A percentile compares a stretch with the other conserved stretches of the same genome.
phyloP scores from a whole-genome alignment of 495 filamentous ascomycete genomes.

The Trichoderma parareesei region DNA sequence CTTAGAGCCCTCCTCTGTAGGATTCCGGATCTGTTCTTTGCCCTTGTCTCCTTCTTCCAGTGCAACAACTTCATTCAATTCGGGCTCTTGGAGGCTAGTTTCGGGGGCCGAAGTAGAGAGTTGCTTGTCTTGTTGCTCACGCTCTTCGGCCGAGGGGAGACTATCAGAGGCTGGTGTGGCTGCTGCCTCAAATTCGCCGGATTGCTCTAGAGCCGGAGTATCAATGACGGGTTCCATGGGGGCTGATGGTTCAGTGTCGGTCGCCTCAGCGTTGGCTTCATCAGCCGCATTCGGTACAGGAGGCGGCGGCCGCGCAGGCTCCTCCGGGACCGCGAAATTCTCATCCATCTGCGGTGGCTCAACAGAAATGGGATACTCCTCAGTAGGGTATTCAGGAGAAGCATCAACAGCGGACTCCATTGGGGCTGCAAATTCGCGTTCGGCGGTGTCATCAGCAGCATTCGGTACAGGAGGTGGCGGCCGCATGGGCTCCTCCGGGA shows the following conservation, averaged over 20 bases:
- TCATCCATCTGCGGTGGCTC: slow-evolving; percentile 7
- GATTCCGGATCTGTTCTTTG: not conserved
- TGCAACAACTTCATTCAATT: not conserved
- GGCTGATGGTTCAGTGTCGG: not conserved
- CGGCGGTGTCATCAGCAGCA: no score
- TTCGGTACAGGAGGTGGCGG: not conserved
- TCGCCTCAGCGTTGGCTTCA: not conserved
- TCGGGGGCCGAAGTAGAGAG: not conserved
- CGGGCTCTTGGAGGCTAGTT: not conserved
- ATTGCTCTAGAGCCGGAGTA: no score
- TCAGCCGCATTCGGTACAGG: not conserved
- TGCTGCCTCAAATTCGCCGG: not conserved
- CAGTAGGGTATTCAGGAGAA: not conserved
- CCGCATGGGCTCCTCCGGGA: not conserved
- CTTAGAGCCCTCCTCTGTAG: not conserved
- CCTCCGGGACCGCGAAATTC: not conserved
- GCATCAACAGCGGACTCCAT: not conserved
- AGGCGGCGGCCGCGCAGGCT: not conserved
- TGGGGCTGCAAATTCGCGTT: no score
- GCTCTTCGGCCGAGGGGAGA: not conserved
- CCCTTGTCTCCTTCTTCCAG: not conserved
- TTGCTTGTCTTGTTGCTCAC: not conserved
- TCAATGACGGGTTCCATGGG: no score
- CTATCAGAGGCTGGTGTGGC: not conserved
- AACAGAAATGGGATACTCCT: not conserved